phyloP scores from a whole-genome alignment of 129 eudicot species.

The Cynara cardunculus region DNA sequence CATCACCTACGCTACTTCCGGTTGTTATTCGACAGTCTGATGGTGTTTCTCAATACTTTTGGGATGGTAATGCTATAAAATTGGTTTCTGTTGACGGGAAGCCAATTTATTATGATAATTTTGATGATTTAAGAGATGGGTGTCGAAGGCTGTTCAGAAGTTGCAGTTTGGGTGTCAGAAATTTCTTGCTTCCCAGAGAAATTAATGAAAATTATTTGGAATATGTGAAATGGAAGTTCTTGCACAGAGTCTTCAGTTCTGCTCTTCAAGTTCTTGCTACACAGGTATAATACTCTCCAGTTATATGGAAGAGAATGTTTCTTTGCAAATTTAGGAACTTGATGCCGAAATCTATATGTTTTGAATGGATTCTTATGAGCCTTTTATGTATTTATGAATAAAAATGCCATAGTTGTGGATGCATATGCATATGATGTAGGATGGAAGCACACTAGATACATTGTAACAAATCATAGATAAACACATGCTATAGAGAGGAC shows the following conservation, averaged over 20 bases:
- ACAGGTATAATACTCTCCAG: slow-evolving; percentile 46
- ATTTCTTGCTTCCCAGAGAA: slow-evolving; percentile 72
- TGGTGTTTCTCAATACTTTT: slow-evolving; percentile 57
- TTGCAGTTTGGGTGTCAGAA: slow-evolving; percentile 43
- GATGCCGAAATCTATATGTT: background rate
- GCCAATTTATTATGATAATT: slow-evolving; percentile 17
- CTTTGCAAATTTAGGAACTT: background rate
- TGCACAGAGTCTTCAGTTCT: slow-evolving; percentile 92
- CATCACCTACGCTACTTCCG: slow-evolving; percentile 43
- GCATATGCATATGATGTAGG: background rate
- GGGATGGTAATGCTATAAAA: slow-evolving; percentile 55
- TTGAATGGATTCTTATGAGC: background rate
- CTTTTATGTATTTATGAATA: background rate
- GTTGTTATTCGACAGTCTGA: slow-evolving; percentile 54
- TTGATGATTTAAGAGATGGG: slow-evolving; percentile 48
- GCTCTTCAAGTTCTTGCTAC: slow-evolving; percentile 99
- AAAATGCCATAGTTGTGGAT: background rate
- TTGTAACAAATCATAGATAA: background rate
- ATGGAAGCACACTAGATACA: background rate
- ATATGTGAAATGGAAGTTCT: slow-evolving; percentile 93
- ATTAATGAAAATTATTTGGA: slow-evolving; percentile 61
- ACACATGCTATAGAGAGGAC: background rate
- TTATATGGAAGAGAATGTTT: background rate
- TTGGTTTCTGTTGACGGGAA: slow-evolving; percentile 54
- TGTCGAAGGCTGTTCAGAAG: slow-evolving; percentile 33